Percentiles rank a stretch among this genome's conserved stretches.
These are phyloP conservation scores for Suillus spraguei DNA, from an alignment of 768 basidiomycete species.

Conservation along the genomic window DNA sequence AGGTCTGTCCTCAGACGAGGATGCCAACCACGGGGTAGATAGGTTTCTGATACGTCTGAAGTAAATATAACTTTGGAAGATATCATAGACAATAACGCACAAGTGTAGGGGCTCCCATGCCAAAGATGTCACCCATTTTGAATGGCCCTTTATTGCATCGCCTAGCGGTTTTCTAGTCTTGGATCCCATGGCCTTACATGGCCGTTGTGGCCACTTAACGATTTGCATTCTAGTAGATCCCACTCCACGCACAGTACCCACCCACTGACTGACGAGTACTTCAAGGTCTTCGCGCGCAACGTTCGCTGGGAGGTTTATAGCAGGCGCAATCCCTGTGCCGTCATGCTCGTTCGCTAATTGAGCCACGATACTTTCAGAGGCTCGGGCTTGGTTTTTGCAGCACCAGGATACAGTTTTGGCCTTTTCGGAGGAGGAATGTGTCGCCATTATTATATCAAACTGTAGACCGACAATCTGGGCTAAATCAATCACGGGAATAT, in stretches of 20 bases:
- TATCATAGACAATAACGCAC: constrained; percentile 44
- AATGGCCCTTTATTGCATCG: constrained; percentile 88
- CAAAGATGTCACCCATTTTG: constrained; percentile 95
- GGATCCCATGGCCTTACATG: constrained; percentile 92
- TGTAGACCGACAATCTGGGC: no score
- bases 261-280: constrained; percentile 88
- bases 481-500: no score
- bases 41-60: constrained; percentile 57
- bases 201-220: constrained; percentile 94
- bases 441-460: constrained; percentile 58
- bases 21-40: constrained; percentile 80
- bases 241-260: constrained; percentile 99
- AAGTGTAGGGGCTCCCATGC: constrained; percentile 97
- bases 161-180: constrained; percentile 88
- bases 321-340: constrained; percentile 78
- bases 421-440: constrained; percentile 86
- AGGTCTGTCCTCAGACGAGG: constrained; percentile 94
- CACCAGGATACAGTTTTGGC: constrained; percentile 77
- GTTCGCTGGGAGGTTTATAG: constrained; percentile 88
- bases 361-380: constrained; percentile 62
- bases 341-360: constrained; percentile 93
- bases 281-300: constrained; percentile 83
- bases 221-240: constrained; percentile 88
- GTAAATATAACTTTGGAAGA: constrained; percentile 12
- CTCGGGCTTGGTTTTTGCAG: constrained; percentile 64